phyloP scores from a whole-genome alignment of 2,329 filamentous ascomycete species.

The Penicillium crustosum region DNA sequence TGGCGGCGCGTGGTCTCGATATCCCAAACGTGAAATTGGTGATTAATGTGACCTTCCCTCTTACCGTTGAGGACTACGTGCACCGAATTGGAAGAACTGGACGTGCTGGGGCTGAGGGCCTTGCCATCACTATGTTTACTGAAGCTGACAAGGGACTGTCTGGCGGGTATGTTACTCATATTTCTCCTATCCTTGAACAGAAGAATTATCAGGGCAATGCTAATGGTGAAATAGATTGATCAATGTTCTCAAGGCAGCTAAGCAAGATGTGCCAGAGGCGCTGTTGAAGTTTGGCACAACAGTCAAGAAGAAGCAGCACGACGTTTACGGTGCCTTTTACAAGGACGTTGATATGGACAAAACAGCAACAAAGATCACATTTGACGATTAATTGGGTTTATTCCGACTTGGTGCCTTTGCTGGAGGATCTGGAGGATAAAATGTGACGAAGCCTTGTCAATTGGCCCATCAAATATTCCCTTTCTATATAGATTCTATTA shows the following conservation, averaged over 20 bases:
- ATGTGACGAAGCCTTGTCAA: conserved; percentile 23
- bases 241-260: conserved; percentile 91
- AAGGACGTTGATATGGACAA: conserved; percentile 83
- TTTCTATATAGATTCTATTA: conserved; percentile 39
- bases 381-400: conserved; percentile 57
- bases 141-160: conserved; percentile 91
- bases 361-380: conserved; percentile 87
- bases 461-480: conserved; percentile 31
- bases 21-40: conserved; percentile 95
- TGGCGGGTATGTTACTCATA: conserved; percentile 66
- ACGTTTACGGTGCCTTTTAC: conserved; percentile 92
- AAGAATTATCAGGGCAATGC: not conserved
- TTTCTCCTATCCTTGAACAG: not conserved
- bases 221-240: conserved; percentile 62
- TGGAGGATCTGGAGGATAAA: conserved; percentile 13
- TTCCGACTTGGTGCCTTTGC: conserved; percentile 21
- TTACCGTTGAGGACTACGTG: conserved; percentile 96
- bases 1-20: conserved; percentile 65
- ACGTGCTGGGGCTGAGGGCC: conserved; percentile 82
- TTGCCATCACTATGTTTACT: conserved; percentile 91
- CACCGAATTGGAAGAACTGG: conserved; percentile 94
- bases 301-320: conserved; percentile 98
- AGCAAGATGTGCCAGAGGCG: conserved; percentile 85
- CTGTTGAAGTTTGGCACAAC: conserved; percentile 95
- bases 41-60: conserved; percentile 89